Conservation (phyloP, 2,329 filamentous ascomycete species). For the Elsinoe necatrix region DNA sequence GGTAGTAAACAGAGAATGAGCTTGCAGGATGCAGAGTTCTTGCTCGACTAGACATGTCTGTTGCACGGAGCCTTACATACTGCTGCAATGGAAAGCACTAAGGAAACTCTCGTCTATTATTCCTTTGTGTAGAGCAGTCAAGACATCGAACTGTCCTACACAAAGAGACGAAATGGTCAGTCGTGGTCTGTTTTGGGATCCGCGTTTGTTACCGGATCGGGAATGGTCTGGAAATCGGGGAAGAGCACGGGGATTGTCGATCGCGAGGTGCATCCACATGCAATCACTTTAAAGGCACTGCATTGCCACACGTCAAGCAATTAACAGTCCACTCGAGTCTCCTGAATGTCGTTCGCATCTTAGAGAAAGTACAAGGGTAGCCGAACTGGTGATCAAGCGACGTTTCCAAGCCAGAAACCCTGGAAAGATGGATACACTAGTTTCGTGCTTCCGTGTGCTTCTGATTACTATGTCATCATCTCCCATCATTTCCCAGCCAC, state of each 20-base stretch:
- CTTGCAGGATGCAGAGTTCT: neutral
- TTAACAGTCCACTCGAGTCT: neutral
- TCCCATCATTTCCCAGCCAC: slow-evolving; percentile 11
- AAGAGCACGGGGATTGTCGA: neutral
- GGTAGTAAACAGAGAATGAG: neutral
- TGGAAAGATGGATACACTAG: neutral
- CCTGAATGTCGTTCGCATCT: neutral
- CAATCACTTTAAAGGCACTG: neutral
- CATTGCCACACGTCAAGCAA: neutral
- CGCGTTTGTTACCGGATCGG: neutral
- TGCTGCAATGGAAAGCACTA: too few species aligned
- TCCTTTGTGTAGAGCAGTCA: neutral
- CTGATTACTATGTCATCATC: slow-evolving; percentile 15
- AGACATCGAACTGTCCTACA: neutral
- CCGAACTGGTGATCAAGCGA: neutral
- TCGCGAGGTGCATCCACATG: neutral
- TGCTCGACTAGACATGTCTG: neutral
- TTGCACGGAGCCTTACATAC: neutral
- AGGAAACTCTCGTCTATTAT: neutral
- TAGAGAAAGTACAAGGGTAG: neutral
- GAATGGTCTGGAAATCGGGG: neutral
- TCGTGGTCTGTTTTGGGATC: slow-evolving; percentile 1
- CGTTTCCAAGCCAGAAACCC: neutral
- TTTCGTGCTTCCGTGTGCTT: slow-evolving; percentile 15
- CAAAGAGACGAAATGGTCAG: neutral